A percentile compares a stretch with the other conserved stretches of the same genome.
phyloP scores from a whole-genome alignment of 192 early-diverging fungal genomes.

The Rhizoclosmatium sp. region DNA sequence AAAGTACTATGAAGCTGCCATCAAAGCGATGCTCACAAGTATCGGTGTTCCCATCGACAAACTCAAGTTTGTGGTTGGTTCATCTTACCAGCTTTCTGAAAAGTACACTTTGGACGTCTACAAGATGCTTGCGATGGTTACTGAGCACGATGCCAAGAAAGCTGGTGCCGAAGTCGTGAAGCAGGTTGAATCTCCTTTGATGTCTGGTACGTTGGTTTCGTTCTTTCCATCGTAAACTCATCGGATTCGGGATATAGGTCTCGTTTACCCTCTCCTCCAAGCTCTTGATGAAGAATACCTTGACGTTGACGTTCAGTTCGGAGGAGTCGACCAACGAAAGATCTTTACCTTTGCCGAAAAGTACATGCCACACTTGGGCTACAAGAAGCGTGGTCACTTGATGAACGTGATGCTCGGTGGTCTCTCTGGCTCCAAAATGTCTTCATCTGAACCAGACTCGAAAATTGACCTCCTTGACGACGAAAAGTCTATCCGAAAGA shows the following conservation, averaged over 20 bases:
- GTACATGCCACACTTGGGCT: slow-evolving; percentile 91
- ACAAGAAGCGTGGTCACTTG: slow-evolving; percentile 95
- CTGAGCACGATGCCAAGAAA: slow-evolving; percentile 97
- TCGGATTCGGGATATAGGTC: slow-evolving; percentile 13
- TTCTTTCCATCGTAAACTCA: neutral
- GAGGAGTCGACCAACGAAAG: slow-evolving; percentile 99
- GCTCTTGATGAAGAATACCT: slow-evolving; percentile 98
- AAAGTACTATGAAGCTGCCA: slow-evolving; percentile 90
- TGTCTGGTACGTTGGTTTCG: slow-evolving; percentile 69
- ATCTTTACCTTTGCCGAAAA: slow-evolving; percentile 98
- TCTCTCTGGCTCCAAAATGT: slow-evolving; percentile 88
- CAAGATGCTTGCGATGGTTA: slow-evolving; percentile 81
- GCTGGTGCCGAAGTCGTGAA: slow-evolving; percentile 99
- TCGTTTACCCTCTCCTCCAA: slow-evolving; percentile 98
- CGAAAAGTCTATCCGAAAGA: slow-evolving; percentile 77
- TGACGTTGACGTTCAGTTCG: slow-evolving; percentile 89
- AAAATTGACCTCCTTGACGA: slow-evolving; percentile 97
- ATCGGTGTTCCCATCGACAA: slow-evolving; percentile 94
- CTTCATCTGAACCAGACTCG: slow-evolving; percentile 93
- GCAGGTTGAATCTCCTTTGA: slow-evolving; percentile 84
- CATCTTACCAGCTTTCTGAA: slow-evolving; percentile 84
- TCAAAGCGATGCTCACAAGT: slow-evolving; percentile 90
- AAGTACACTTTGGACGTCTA: slow-evolving; percentile 94
- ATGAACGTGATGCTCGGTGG: slow-evolving; percentile 99
- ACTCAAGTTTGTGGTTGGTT: slow-evolving; percentile 91